A percentile compares a stretch with the other conserved stretches of the same genome.
These are phyloP conservation scores for Exophiala mesophila DNA, from an alignment of 2,329 filamentous ascomycete genomes.

Conservation along the genomic window DNA sequence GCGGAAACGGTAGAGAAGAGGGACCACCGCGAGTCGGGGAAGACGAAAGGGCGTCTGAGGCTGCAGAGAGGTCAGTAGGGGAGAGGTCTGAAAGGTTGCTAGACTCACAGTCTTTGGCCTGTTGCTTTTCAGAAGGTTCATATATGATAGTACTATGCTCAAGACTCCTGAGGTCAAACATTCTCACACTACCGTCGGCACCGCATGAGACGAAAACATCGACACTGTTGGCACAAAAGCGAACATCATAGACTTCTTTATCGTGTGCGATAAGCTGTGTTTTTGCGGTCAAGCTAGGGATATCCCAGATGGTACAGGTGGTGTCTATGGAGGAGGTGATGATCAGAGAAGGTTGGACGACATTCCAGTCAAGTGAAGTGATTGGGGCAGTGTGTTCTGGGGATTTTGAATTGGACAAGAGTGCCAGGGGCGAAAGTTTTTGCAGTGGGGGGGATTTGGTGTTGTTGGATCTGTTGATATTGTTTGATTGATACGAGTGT, in stretches of 20 bases:
- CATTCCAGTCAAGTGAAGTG: conserved; percentile 97
- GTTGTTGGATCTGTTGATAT: conserved; percentile 60
- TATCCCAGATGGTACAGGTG: conserved; percentile 99
- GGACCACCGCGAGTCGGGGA: conserved; percentile 21
- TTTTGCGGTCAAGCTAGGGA: conserved; percentile 93
- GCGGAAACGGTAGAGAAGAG: conserved; percentile 37
- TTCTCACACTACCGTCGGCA: conserved; percentile 93
- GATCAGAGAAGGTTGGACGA: conserved; percentile 90
- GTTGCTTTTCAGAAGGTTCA: conserved; percentile 82
- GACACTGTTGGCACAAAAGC: conserved; percentile 94
- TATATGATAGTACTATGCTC: conserved; percentile 99
- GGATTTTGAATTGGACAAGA: conserved; percentile 96
- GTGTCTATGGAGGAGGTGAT: conserved; percentile 99
- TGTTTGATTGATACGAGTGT: conserved; percentile 55
- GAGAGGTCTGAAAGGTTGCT: too few species aligned
- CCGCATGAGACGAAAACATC: conserved; percentile 98
- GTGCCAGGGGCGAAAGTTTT: conserved; percentile 85
- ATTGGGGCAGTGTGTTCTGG: conserved; percentile 96
- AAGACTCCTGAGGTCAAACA: conserved; percentile 95
- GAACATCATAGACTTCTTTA: conserved; percentile 95
- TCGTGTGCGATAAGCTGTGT: conserved; percentile 98
- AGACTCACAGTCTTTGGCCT: conserved; percentile 58
- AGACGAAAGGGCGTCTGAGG: conserved; percentile 19
- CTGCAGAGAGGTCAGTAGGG: conserved; percentile 26
- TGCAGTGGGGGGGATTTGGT: conserved; percentile 58